Conservation (phyloP, 2,329 filamentous ascomycete genomes). For the Cordyceps militaris region DNA sequence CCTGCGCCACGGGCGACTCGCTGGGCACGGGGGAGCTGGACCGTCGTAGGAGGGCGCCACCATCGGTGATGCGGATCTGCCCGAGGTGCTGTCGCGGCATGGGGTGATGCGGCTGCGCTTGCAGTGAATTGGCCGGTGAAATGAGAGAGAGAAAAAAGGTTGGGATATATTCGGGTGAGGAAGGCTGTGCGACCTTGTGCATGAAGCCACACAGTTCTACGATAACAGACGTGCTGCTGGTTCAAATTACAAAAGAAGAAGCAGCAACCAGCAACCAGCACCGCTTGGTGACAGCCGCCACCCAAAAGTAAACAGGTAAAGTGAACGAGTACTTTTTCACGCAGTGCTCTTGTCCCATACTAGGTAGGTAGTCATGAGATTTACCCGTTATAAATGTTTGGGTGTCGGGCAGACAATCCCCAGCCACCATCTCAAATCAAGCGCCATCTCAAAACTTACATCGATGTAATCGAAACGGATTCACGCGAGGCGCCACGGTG, state of each 20-base stretch:
- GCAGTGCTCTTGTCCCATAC: no score
- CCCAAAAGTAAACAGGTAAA: no score
- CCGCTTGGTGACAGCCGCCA: not conserved
- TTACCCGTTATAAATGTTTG: not conserved
- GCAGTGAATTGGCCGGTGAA: not conserved
- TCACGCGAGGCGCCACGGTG: slow-evolving; percentile 23
- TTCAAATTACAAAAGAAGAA: not conserved
- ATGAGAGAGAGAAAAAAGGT: not conserved
- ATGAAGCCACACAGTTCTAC: not conserved
- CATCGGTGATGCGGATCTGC: not conserved
- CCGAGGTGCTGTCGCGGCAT: slow-evolving; percentile 7
- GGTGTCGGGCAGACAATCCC: not conserved
- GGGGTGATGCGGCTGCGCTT: not conserved
- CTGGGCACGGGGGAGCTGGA: not conserved
- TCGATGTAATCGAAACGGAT: slow-evolving; percentile 32
- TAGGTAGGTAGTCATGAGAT: no score
- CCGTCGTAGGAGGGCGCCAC: not conserved
- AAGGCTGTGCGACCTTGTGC: not conserved
- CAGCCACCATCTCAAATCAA: not conserved
- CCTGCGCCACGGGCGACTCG: not conserved
- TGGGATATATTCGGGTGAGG: not conserved
- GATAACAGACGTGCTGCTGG: not conserved
- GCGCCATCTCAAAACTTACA: slow-evolving; percentile 23
- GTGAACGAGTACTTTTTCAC: no score
- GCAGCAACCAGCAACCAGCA: not conserved